Evolutionary conservation across 73 alveolate genomes (phyloP).

Genomic region (Blepharisma stoltei): DNA sequence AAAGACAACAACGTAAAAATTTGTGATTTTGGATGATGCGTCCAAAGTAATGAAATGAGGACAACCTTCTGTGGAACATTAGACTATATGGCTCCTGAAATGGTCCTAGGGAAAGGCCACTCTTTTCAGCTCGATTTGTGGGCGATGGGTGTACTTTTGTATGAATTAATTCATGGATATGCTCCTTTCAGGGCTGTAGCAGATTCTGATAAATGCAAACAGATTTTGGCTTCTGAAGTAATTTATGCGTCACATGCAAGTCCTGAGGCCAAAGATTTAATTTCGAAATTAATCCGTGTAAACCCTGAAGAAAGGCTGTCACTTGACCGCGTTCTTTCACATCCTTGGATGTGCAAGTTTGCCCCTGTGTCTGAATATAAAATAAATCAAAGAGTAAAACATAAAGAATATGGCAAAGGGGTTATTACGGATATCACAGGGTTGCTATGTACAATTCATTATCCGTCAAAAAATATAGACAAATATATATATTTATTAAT

Average conservation of each 20-base stretch:
- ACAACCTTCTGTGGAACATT: slow-evolving; percentile 91
- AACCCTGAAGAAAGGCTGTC: background rate
- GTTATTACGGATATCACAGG: background rate
- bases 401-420: background rate
- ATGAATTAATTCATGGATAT: slow-evolving; percentile 76
- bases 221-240: background rate
- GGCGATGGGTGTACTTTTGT: slow-evolving; percentile 69
- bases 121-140: slow-evolving; percentile 75
- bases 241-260: background rate
- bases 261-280: background rate
- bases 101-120: slow-evolving; percentile 67
- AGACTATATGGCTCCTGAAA: slow-evolving; percentile 93
- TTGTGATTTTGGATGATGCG: slow-evolving; percentile 88
- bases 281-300: background rate
- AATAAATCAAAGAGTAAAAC: background rate
- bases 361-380: background rate
- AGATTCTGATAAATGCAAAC: slow-evolving; percentile 38
- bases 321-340: background rate
- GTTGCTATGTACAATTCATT: background rate
- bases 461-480: too few species aligned
- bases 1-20: slow-evolving; percentile 53
- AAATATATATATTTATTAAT: too few species aligned
- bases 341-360: background rate
- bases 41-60: slow-evolving; percentile 67
- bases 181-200: slow-evolving; percentile 60